Evolutionary conservation across 257 asterid genomes (phyloP).

Genomic region (Solanum bulbocastanum): DNA sequence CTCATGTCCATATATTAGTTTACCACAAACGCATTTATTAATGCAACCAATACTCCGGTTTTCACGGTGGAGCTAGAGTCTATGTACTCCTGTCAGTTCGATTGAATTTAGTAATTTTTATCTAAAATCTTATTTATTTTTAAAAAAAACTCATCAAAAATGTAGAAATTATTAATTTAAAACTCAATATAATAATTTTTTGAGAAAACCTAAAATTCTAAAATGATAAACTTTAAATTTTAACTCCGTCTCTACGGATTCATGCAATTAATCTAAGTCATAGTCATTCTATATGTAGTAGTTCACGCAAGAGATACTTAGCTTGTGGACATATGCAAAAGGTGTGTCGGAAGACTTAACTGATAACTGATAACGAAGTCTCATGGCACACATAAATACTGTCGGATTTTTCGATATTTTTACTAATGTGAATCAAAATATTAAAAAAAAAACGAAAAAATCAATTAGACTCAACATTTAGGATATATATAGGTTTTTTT

Average conservation of each 20-base stretch:
- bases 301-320: neutral
- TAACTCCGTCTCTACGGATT: neutral
- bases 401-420: neutral
- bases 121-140: neutral
- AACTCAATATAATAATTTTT: neutral
- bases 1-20: neutral
- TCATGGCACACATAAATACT: neutral
- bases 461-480: neutral
- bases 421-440: neutral
- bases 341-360: neutral
- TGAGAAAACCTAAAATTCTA: neutral
- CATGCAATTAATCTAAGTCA: neutral
- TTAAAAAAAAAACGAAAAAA: neutral
- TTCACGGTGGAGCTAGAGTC: neutral
- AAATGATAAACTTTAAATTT: neutral
- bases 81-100: fast-evolving
- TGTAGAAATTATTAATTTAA: neutral
- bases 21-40: neutral
- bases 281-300: neutral
- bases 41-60: neutral
- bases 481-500: neutral
- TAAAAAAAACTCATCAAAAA: neutral
- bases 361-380: neutral
- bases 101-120: neutral
- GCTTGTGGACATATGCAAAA: neutral